phyloP scores from a whole-genome alignment of 1,284 basidiomycete genomes.

The Cryptococcus jaspeensis region DNA sequence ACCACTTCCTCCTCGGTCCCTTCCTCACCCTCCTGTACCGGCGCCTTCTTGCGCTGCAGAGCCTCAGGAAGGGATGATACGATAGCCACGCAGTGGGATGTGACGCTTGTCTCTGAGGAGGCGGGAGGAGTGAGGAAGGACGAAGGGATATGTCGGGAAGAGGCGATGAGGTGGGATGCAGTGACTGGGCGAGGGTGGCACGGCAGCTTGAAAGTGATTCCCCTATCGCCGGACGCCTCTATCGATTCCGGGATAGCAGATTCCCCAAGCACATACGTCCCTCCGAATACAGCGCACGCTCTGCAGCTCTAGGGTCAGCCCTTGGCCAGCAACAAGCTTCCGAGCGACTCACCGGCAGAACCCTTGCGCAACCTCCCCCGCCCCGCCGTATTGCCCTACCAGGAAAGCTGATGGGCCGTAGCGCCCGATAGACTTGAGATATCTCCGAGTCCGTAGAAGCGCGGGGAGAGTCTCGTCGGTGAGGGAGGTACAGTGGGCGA shows the following conservation, averaged over 20 bases:
- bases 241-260: slow-evolving; percentile 26
- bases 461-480: slow-evolving; percentile 66
- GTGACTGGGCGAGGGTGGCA: slow-evolving; percentile 60
- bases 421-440: slow-evolving; percentile 75
- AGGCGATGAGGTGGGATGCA: slow-evolving; percentile 50
- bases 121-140: slow-evolving; percentile 30
- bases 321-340: not conserved
- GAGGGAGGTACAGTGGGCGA: slow-evolving; percentile 61
- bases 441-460: slow-evolving; percentile 65
- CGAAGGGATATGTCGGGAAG: slow-evolving; percentile 56
- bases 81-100: slow-evolving; percentile 67
- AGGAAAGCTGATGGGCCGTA: slow-evolving; percentile 91
- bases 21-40: slow-evolving; percentile 13
- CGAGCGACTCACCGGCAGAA: slow-evolving; percentile 63
- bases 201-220: slow-evolving; percentile 55
- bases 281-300: slow-evolving; percentile 77
- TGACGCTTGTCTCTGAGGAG: not conserved
- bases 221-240: slow-evolving; percentile 17
- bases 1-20: slow-evolving; percentile 28
- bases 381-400: slow-evolving; percentile 89
- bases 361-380: slow-evolving; percentile 88
- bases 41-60: slow-evolving; percentile 12
- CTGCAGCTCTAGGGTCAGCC: slow-evolving; percentile 53
- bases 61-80: slow-evolving; percentile 54
- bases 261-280: slow-evolving; percentile 72